Conservation (phyloP, 805 yeast genomes). For the Candida insectorum region DNA sequence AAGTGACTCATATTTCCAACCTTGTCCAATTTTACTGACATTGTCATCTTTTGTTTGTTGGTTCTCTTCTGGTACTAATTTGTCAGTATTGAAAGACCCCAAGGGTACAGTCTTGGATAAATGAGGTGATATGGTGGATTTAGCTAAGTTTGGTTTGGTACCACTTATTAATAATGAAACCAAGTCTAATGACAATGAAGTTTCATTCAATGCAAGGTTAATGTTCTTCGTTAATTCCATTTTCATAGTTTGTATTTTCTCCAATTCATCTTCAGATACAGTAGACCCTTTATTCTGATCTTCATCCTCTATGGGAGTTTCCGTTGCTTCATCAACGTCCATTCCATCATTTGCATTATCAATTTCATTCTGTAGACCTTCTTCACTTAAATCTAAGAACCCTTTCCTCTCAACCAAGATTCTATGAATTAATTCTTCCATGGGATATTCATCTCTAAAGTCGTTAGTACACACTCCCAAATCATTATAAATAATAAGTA, state of each 20-base stretch:
- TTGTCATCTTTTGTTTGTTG: constrained; percentile 23
- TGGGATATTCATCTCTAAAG: constrained; percentile 37
- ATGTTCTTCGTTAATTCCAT: constrained; percentile 51
- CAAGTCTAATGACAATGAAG: constrained; percentile 83
- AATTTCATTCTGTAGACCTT: constrained; percentile 42
- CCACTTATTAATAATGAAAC: constrained; percentile 79
- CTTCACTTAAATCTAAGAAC: constrained; percentile 58
- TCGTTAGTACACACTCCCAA: constrained; percentile 8
- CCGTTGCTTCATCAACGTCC: constrained; percentile 7
- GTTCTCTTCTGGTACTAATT: constrained; percentile 21
- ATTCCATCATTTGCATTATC: constrained; percentile 2
- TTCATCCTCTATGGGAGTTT: constrained; percentile 2
- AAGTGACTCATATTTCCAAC: constrained; percentile 82
- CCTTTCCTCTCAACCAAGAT: constrained; percentile 59
- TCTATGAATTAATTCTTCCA: constrained; percentile 56
- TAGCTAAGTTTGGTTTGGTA: constrained; percentile 80
- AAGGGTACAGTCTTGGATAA: constrained; percentile 69
- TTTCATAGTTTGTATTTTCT: constrained; percentile 48
- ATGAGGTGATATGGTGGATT: constrained; percentile 84
- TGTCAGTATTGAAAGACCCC: constrained; percentile 63
- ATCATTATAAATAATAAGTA: constrained; percentile 2
- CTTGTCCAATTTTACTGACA: constrained; percentile 50
- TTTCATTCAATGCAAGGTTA: constrained; percentile 77
- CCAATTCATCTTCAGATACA: constrained; percentile 10
- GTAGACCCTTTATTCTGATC: constrained; percentile 13